Conservation (phyloP, 805 yeast species). For the Barnettozyma wickerhamii region DNA sequence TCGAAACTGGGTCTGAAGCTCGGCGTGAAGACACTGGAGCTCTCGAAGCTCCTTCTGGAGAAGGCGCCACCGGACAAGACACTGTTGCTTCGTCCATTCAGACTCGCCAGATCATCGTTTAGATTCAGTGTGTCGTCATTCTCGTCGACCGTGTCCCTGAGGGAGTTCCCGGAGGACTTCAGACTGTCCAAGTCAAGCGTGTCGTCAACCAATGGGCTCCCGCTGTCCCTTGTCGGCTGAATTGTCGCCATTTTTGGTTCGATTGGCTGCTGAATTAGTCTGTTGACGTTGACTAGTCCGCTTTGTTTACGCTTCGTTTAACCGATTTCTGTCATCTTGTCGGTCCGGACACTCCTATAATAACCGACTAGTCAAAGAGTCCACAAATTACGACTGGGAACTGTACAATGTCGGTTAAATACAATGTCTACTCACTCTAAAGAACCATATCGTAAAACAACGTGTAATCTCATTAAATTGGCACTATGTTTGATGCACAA, state of each 20-base stretch:
- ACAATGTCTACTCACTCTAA: too few species aligned
- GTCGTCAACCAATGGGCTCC: background rate
- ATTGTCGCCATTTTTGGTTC: background rate
- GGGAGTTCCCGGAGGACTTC: slow-evolving; percentile 13
- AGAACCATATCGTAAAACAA: background rate
- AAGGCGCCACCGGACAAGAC: slow-evolving; percentile 14
- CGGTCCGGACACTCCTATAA: too few species aligned
- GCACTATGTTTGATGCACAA: too few species aligned
- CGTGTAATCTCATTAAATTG: background rate
- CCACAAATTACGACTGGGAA: too few species aligned
- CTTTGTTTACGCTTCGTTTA: too few species aligned
- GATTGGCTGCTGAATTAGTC: too few species aligned
- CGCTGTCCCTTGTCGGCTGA: background rate
- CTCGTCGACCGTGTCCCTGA: slow-evolving; percentile 6
- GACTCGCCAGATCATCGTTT: slow-evolving; percentile 32
- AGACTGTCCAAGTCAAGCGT: slow-evolving; percentile 7
- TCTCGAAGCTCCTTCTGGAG: slow-evolving; percentile 29
- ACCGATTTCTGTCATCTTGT: too few species aligned
- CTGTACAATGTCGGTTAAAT: too few species aligned
- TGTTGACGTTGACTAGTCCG: too few species aligned
- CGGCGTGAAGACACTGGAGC: slow-evolving; percentile 25
- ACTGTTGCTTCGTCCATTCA: slow-evolving; percentile 17
- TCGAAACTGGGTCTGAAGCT: slow-evolving; percentile 31
- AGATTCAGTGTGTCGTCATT: slow-evolving; percentile 20
- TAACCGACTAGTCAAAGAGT: too few species aligned